Percentiles rank a stretch among this genome's conserved stretches.
Evolutionary conservation across 257 asterid genomes (phyloP).

Genomic region (Capsicum baccatum): DNA sequence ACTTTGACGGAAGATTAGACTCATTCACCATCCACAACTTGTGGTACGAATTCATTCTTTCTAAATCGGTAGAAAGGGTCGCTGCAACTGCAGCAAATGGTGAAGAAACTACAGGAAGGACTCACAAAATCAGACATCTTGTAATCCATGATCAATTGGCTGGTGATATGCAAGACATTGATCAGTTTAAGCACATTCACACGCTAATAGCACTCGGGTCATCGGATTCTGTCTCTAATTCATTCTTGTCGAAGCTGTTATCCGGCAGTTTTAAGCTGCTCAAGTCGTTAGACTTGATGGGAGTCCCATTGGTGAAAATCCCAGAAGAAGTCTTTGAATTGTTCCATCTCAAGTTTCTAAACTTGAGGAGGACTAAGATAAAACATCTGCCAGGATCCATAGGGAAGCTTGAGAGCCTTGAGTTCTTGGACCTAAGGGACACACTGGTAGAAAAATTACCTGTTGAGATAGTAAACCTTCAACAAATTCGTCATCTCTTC

Average conservation of each 20-base stretch:
- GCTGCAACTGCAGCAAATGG: not conserved
- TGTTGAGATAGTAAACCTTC: conserved; percentile 34
- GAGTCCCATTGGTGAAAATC: conserved; percentile 15
- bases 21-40: conserved; percentile 32
- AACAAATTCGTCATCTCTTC: conserved; percentile 29
- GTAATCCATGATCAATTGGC: not conserved
- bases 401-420: conserved; percentile 34
- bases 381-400: conserved; percentile 32
- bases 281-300: conserved; percentile 34
- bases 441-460: conserved; percentile 33
- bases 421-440: conserved; percentile 35
- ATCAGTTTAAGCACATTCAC: conserved; percentile 27
- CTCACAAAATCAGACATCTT: conserved; percentile 27
- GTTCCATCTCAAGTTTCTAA: conserved; percentile 35
- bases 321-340: conserved; percentile 34
- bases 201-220: conserved; percentile 24
- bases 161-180: not conserved
- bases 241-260: conserved; percentile 22
- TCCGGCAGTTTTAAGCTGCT: conserved; percentile 28
- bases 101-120: conserved; percentile 11
- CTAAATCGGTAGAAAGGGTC: conserved; percentile 29
- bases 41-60: conserved; percentile 25
- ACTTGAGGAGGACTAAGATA: conserved; percentile 32
- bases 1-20: conserved; percentile 28
- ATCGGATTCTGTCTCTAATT: not conserved